Percentiles rank a stretch among this genome's conserved stretches.
phyloP scores from a whole-genome alignment of 2,329 filamentous ascomycete genomes.

The Exophiala phaeomuriformis region DNA sequence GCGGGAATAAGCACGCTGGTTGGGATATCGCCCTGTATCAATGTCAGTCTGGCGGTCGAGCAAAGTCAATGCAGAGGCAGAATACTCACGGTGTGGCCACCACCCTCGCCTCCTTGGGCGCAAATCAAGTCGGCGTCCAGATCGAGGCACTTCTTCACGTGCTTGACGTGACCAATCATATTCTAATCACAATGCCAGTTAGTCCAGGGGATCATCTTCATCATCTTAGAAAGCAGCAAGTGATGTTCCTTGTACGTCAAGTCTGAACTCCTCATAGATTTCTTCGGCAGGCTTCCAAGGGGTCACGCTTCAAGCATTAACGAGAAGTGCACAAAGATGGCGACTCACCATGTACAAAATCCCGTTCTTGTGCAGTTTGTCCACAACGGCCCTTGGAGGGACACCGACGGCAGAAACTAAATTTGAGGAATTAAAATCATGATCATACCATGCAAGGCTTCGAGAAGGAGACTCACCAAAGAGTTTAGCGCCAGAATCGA shows the following conservation, averaged over 20 bases:
- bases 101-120: constrained; percentile 95
- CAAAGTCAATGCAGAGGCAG: constrained; percentile 31
- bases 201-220: neutral
- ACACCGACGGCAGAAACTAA: constrained; percentile 87
- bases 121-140: constrained; percentile 94
- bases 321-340: neutral
- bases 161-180: constrained; percentile 99
- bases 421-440: neutral
- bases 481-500: constrained; percentile 80
- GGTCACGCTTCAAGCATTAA: neutral
- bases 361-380: constrained; percentile 77
- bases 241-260: neutral
- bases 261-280: too few species aligned
- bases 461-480: constrained; percentile 46
- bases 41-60: neutral
- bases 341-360: constrained; percentile 48
- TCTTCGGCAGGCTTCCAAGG: too few species aligned
- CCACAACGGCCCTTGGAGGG: constrained; percentile 79
- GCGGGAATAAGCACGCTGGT: constrained; percentile 88
- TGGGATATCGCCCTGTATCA: constrained; percentile 66
- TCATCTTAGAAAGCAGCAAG: neutral
- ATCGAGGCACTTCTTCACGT: constrained; percentile 91
- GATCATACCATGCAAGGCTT: neutral
- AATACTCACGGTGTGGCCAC: constrained; percentile 61
- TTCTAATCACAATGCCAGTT: constrained; percentile 62